Percentiles rank a stretch among this genome's conserved stretches.
Evolutionary conservation across 306 rosid genomes (phyloP).

Genomic region (Lotus japonicus): DNA sequence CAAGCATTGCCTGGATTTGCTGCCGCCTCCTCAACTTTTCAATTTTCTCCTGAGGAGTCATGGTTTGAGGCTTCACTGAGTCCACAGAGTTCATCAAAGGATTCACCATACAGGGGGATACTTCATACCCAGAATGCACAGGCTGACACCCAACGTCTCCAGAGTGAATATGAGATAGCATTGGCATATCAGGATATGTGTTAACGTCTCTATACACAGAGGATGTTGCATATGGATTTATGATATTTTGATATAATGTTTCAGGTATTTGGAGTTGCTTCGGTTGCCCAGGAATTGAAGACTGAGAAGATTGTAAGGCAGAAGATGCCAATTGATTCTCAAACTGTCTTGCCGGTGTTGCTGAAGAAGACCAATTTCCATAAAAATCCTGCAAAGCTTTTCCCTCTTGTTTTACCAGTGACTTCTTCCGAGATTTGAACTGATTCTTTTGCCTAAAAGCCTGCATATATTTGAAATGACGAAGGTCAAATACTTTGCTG

Average conservation of each 20-base stretch:
- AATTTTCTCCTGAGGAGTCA: conserved; percentile 96
- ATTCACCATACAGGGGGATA: conserved; percentile 33
- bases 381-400: conserved; percentile 37
- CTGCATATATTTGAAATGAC: conserved; percentile 35
- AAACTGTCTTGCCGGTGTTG: conserved; percentile 37
- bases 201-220: conserved; percentile 41
- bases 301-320: conserved; percentile 42
- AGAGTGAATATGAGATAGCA: conserved; percentile 48
- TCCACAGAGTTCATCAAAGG: conserved; percentile 37
- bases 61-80: conserved; percentile 45
- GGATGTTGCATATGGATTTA: conserved; percentile 44
- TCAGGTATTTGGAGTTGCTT: conserved; percentile 51
- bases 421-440: conserved; percentile 37
- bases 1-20: conserved; percentile 94
- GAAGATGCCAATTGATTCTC: conserved; percentile 46
- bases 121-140: conserved; percentile 36
- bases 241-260: conserved; percentile 43
- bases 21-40: conserved; percentile 92
- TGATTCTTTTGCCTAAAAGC: conserved; percentile 37
- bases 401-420: conserved; percentile 41
- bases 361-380: conserved; percentile 56
- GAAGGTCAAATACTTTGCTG: not conserved
- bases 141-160: conserved; percentile 44
- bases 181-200: conserved; percentile 54
- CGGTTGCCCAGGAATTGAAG: conserved; percentile 41